Evolutionary conservation across 306 rosid genomes (phyloP).

Genomic region (Prunus persica): Prunus_persica_NCBIv2 NC_034013.1:15187001-15187500

Average conservation of each 20-base stretch:
- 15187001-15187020: no score
- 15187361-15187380: constrained; percentile 93
- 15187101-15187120: no score
- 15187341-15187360: constrained; percentile 88
- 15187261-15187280: constrained; percentile 76
- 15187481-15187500: background rate
- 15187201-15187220: constrained; percentile 93
- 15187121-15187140: constrained; percentile 44
- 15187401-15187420: background rate
- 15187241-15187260: constrained; percentile 76
- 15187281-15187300: constrained; percentile 85
- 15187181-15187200: constrained; percentile 92
- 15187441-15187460: constrained; percentile 13
- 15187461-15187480: background rate
- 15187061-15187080: no score
- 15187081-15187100: no score
- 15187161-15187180: constrained; percentile 97
- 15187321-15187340: constrained; percentile 76
- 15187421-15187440: constrained; percentile 3
- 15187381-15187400: constrained; percentile 72
- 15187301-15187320: constrained; percentile 87
- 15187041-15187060: no score
- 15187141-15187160: constrained; percentile 91
- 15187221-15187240: constrained; percentile 68
- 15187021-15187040: no score